phyloP scores from a whole-genome alignment of 768 basidiomycete species.

The Russula foetens region DNA sequence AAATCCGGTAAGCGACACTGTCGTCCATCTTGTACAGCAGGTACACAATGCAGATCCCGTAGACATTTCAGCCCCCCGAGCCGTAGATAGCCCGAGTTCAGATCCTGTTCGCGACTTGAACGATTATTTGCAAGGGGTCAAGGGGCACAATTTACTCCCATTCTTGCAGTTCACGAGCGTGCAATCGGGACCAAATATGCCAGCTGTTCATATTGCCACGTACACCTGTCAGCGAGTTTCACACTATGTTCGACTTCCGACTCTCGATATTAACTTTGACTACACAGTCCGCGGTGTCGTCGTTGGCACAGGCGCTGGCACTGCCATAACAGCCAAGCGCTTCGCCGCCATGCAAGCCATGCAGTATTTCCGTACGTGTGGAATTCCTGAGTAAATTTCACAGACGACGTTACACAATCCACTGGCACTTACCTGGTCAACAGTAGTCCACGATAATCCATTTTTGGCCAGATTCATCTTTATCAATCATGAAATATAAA shows the following conservation, averaged over 20 bases:
- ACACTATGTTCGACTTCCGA: no score
- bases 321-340: background rate
- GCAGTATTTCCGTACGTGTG: background rate
- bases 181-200: background rate
- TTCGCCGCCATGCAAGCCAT: background rate
- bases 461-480: no score
- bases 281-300: background rate
- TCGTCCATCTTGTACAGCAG: no score
- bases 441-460: no score
- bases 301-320: background rate
- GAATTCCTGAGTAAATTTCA: background rate
- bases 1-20: no score
- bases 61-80: no score
- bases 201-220: background rate
- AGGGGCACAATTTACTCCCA: background rate
- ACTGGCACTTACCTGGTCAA: no score
- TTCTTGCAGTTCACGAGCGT: background rate
- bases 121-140: background rate
- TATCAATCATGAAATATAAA: no score
- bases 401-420: no score
- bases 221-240: slow-evolving; percentile 6
- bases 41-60: no score
- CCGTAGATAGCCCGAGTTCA: no score
- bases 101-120: slow-evolving; percentile 5
- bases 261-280: background rate